phyloP scores from a whole-genome alignment of 2,329 filamentous ascomycete genomes.

The Scytalidium sp. region DNA sequence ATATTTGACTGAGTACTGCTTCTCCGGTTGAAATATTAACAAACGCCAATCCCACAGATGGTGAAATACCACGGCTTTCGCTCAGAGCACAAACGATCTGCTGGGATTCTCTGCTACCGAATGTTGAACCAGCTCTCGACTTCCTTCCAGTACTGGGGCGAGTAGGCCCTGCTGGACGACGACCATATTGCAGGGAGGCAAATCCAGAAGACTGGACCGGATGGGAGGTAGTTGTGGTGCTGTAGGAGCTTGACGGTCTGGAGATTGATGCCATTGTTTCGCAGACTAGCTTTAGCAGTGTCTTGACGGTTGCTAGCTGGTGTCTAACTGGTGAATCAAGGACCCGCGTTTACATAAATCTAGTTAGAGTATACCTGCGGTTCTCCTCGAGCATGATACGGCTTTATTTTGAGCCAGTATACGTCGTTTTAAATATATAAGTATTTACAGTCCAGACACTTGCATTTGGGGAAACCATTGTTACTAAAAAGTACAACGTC shows the following conservation, averaged over 20 bases:
- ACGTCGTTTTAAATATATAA: no score
- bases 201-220: conserved; percentile 25
- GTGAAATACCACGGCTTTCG: conserved; percentile 83
- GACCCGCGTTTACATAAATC: no score
- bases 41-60: conserved; percentile 81
- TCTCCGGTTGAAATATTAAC: conserved; percentile 84
- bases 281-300: no score
- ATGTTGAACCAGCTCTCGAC: conserved; percentile 22
- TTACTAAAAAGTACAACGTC: no score
- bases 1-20: conserved; percentile 83
- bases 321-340: background rate
- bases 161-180: conserved; percentile 21
- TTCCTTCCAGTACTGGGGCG: conserved; percentile 25
- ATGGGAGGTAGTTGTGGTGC: conserved; percentile 19
- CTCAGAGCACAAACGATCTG: conserved; percentile 84
- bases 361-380: no score
- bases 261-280: background rate
- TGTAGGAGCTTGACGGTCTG: conserved; percentile 16
- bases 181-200: conserved; percentile 20
- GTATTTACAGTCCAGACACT: no score
- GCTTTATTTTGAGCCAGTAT: no score
- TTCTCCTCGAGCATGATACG: no score
- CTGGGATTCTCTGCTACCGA: conserved; percentile 51
- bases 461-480: no score
- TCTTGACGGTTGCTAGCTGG: background rate